Evolutionary conservation across 495 filamentous ascomycete species (phyloP), one percentile per base, ranked within the genome.

Genomic region (Penicillium bovifimosum): DNA sequence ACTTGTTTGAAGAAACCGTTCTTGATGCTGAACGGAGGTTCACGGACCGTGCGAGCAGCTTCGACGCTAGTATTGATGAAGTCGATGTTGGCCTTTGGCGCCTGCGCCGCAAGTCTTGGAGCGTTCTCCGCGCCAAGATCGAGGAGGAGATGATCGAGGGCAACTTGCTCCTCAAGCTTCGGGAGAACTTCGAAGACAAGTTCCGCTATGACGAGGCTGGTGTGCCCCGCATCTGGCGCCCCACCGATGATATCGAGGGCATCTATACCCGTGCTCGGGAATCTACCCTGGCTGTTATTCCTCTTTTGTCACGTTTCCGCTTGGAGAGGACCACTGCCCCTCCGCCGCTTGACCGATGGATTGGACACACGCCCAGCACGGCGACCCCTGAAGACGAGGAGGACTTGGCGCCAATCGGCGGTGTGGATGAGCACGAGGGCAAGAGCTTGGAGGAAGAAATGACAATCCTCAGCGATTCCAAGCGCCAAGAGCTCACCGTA

Each of bases 121-220:
- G 84, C 24, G 92, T 91, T 7, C 73, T 98, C 49, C 80, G 86
- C 28, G 84, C 87, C 38, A 95, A 88, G 72, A 88, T 98, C 58
- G 95, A 96, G 17, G 93, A 98, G 66, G 93, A 98, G 67, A 90
- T 97, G 68, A 92, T 91, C 80, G 93, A 97, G 69, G 91, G 92
- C 51, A 98, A 97, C 64, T 80, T 98, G 46, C 73, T 98, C 7
- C 79, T 98, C 52, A 98, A 98, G 69, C 80, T 98, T 27, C 85
- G 93, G 6, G 93, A 98, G 72, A 97, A 96, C 69, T 98, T 98
- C 57, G 93, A 98, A 62, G 93, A 98, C 71, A 96, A 95, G 65
- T 98, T 98, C 79, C 87, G 93, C 50, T 98, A 98, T 60, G 95
- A 98, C 56, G 91, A 95, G 41, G 84, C 82, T 11, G 95, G 95